Conservation (phyloP, 1,284 basidiomycete species). For the Ustilago shanxiensis region DNA sequence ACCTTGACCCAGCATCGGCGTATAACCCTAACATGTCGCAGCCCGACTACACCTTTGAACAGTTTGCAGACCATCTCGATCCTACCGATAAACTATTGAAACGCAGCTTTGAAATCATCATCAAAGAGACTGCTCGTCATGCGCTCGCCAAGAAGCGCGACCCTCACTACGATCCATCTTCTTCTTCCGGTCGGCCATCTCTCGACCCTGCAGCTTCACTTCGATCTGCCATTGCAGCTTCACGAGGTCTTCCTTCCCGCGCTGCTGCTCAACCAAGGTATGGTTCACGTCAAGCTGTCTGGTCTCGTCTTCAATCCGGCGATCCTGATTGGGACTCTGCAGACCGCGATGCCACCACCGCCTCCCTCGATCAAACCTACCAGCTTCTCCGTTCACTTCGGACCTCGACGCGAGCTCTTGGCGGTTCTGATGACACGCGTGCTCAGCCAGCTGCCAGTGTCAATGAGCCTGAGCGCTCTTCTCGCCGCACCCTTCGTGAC, state of each 20-base stretch:
- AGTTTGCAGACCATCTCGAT: constrained; percentile 51
- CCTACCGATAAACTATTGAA: constrained; percentile 47
- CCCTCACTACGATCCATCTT: constrained; percentile 9
- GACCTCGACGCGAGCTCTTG: background rate
- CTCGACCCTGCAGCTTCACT: constrained; percentile 28
- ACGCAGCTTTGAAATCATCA: constrained; percentile 49
- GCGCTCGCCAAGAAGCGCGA: constrained; percentile 40
- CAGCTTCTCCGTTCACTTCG: constrained; percentile 27
- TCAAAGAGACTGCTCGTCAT: constrained; percentile 54
- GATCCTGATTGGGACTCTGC: background rate
- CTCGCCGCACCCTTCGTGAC: constrained; percentile 14
- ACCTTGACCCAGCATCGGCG: constrained; percentile 29
- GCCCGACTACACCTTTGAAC: constrained; percentile 54
- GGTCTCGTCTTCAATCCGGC: background rate
- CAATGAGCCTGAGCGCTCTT: background rate
- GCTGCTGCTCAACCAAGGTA: background rate
- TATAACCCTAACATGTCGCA: constrained; percentile 26
- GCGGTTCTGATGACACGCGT: background rate
- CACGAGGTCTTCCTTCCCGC: constrained; percentile 15
- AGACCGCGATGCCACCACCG: background rate
- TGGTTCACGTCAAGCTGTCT: background rate
- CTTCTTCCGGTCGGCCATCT: constrained; percentile 9
- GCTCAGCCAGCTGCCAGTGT: background rate
- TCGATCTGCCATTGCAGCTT: constrained; percentile 35
- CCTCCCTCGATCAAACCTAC: constrained; percentile 23